Conservation (phyloP, 306 rosid species). For the Dalbergia cultrata region DNA sequence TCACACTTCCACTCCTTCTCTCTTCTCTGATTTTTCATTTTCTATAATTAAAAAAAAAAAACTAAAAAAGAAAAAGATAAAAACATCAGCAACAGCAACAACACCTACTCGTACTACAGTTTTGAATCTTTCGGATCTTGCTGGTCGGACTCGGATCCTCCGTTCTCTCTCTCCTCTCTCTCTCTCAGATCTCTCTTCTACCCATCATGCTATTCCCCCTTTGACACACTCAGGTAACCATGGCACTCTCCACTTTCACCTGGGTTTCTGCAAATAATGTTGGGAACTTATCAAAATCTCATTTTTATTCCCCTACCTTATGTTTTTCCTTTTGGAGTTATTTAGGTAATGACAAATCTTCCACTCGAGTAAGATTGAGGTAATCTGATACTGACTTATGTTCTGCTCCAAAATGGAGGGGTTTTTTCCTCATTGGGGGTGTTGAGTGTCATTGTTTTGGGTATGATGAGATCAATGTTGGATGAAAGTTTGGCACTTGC, state of each 20-base stretch:
- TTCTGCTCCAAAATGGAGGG: slow-evolving; percentile 8
- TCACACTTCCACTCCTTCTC: background rate
- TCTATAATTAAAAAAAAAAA: background rate
- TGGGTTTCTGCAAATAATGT: background rate
- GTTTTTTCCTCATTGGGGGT: slow-evolving; percentile 32
- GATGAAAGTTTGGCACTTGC: slow-evolving; percentile 12
- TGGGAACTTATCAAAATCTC: slow-evolving; percentile 38
- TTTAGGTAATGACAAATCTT: background rate
- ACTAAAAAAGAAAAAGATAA: slow-evolving; percentile 15
- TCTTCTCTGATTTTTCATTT: slow-evolving; percentile 7
- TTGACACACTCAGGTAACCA: slow-evolving; percentile 56
- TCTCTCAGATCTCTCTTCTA: slow-evolving; percentile 61
- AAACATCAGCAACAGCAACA: slow-evolving; percentile 27
- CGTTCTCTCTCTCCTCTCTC: slow-evolving; percentile 50
- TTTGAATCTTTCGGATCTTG: slow-evolving; percentile 66
- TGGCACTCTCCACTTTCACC: slow-evolving; percentile 2
- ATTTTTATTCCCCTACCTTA: slow-evolving; percentile 34
- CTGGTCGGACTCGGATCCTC: slow-evolving; percentile 65
- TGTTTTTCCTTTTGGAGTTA: background rate
- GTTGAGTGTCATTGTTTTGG: slow-evolving; percentile 48
- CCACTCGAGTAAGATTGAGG: slow-evolving; percentile 17
- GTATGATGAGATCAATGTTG: slow-evolving; percentile 51
- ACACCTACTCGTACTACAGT: background rate
- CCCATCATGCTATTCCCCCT: slow-evolving; percentile 32
- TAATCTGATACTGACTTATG: slow-evolving; percentile 21